Base-by-base conservation (phyloP, 2,329 filamentous ascomycete genomes). In the Cordyceps cateniannulata region DNA sequence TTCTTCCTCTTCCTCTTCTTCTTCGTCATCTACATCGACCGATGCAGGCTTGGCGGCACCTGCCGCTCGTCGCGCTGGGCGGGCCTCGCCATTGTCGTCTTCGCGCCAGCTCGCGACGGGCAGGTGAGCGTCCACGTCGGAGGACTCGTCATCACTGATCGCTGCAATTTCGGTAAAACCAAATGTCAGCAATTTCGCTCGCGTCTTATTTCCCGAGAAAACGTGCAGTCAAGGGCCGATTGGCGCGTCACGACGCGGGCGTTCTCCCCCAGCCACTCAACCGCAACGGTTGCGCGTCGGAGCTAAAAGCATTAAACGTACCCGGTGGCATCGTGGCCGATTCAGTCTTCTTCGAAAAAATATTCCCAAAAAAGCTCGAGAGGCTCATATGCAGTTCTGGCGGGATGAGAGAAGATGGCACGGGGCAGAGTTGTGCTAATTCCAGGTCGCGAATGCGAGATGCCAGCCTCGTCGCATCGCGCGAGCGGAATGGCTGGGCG, bases 1-100 rank as follows among this genome's bases (percentile, higher is more conserved):
- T 38, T 79, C 75, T 40, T 78, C 79, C 3, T 79, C 83, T 22
- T 70, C 70, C 20, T 75, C 69, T 18, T 73, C 70, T 35, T 79
- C 66, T 40, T 72, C 69, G n/a, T 73, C 70, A 6, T 74, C 75
- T 1, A 70, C 72, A 0, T 72, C 72, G 2, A 70, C 73, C 5
- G 71, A 71, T 0, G 71, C 72, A n/a, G 0, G 71, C 71, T 3
- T 70, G 69, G n/a, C 70, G 69, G 2, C 69, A 63, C 9, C 62
- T 64, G 18, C 70, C 68, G 35, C 12, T 14, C 47, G 56, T 51
- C 63, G 69, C 69, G 12, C 62, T 63, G 12, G 64, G 66, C 16
- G 51, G 16, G 52, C 52, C 47, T 64, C 58, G 49, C 55, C 59
- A 8, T 66, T 62, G 18, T 59, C 64, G 16, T 63, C 57, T 25